A percentile compares a stretch with the other conserved stretches of the same genome.
Conservation (phyloP, 2,329 filamentous ascomycete species). For the Seiridium cupressi region DNA sequence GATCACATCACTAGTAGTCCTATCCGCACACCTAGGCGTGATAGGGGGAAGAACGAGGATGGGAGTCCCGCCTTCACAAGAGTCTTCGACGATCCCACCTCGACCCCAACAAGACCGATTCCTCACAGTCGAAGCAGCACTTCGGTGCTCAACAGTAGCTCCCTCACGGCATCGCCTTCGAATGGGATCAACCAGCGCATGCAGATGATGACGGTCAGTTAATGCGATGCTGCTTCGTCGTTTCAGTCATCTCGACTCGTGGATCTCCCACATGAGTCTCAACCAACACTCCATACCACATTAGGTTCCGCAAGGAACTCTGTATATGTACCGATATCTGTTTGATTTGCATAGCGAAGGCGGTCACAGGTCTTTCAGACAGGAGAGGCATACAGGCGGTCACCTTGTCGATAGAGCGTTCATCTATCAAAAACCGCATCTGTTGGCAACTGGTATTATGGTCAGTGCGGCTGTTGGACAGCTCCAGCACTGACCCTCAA, state of each 20-base stretch:
- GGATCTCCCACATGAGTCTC: neutral
- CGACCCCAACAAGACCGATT: conserved; percentile 51
- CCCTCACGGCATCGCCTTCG: conserved; percentile 52
- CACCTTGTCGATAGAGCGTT: neutral
- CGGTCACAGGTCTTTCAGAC: conserved; percentile 17
- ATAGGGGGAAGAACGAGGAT: conserved; percentile 41
- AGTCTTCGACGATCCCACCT: conserved; percentile 62
- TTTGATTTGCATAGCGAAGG: conserved; percentile 39
- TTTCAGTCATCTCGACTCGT: no score
- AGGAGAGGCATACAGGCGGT: conserved; percentile 2
- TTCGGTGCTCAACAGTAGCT: conserved; percentile 46
- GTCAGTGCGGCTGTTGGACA: neutral
- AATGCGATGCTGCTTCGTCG: conserved; percentile 14
- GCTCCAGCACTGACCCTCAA: neutral
- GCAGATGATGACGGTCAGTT: conserved; percentile 65
- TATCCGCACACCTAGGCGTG: conserved; percentile 45
- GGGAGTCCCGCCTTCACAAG: conserved; percentile 67
- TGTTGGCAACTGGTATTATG: neutral
- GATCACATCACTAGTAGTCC: conserved; percentile 60
- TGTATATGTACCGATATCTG: conserved; percentile 31
- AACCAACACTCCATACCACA: conserved; percentile 2
- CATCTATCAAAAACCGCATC: neutral
- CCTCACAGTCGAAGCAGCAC: conserved; percentile 54
- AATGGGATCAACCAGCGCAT: conserved; percentile 51
- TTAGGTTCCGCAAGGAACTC: conserved; percentile 11